Percentiles rank a stretch among this genome's conserved stretches.
phyloP scores from a whole-genome alignment of 2,329 filamentous ascomycete species.

The Echinosphaeria canescens region DNA sequence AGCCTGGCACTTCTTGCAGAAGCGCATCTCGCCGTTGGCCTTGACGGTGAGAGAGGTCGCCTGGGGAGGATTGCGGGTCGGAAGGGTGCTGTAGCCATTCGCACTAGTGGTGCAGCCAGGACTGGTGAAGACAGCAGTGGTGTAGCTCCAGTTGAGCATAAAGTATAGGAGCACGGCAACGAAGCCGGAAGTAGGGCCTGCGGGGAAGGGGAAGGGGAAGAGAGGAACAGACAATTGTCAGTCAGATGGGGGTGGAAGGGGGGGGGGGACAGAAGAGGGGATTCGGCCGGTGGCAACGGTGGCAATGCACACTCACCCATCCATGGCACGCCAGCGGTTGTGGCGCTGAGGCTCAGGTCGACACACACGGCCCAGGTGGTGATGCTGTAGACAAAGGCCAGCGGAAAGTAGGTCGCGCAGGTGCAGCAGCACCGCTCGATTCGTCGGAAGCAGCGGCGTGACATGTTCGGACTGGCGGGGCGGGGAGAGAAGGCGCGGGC shows the following conservation, averaged over 20 bases:
- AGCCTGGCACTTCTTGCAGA: slow-evolving; percentile 94
- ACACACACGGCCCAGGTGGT: slow-evolving; percentile 95
- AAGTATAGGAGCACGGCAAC: slow-evolving; percentile 51
- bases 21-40: slow-evolving; percentile 66
- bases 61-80: slow-evolving; percentile 42
- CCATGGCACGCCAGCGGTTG: slow-evolving; percentile 27
- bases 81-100: slow-evolving; percentile 59
- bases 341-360: slow-evolving; percentile 48
- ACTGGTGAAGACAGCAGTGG: slow-evolving; percentile 77
- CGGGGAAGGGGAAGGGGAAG: background rate
- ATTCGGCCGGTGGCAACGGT: too few species aligned
- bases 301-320: slow-evolving; percentile 29
- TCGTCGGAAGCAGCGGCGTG: slow-evolving; percentile 42
- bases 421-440: slow-evolving; percentile 70
- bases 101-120: slow-evolving; percentile 51
- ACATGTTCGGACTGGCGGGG: slow-evolving; percentile 20
- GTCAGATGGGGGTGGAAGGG: background rate
- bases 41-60: slow-evolving; percentile 79
- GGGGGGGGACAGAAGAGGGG: slow-evolving; percentile 1
- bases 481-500: too few species aligned
- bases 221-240: slow-evolving; percentile 5
- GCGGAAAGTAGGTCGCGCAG: slow-evolving; percentile 62
- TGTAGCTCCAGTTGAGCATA: slow-evolving; percentile 77
- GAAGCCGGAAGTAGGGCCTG: slow-evolving; percentile 32
- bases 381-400: slow-evolving; percentile 70